Conservation (phyloP, 2,329 filamentous ascomycete genomes). For the Botryotinia globosa region DNA sequence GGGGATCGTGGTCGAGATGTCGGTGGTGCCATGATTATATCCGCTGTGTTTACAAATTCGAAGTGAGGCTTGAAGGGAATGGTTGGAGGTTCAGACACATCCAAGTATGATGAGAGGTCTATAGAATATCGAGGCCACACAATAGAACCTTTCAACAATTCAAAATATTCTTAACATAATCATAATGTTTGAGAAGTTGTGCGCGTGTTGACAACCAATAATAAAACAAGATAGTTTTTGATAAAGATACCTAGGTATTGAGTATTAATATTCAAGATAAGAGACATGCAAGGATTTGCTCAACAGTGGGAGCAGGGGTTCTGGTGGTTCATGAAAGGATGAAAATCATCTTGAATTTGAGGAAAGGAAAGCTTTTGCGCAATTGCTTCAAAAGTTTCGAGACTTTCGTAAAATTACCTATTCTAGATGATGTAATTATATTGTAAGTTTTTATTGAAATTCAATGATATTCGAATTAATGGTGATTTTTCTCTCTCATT, state of each 20-base stretch:
- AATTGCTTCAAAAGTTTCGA: not conserved
- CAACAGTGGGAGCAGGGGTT: not conserved
- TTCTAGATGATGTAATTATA: not conserved
- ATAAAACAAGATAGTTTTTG: not conserved
- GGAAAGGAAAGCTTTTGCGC: not conserved
- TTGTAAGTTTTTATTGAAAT: not conserved
- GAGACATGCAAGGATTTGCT: conserved; percentile 6
- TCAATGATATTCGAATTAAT: not conserved
- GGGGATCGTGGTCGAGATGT: conserved; percentile 45
- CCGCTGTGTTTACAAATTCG: conserved; percentile 24
- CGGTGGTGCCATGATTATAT: conserved; percentile 22
- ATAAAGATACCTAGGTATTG: conserved; percentile 3
- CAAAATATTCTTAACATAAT: not conserved
- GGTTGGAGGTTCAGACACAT: not conserved
- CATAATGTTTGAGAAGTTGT: not conserved
- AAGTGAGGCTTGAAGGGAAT: conserved; percentile 9
- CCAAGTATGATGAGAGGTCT: not conserved
- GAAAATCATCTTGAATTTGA: not conserved
- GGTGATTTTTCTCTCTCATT: not conserved
- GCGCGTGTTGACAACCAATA: conserved; percentile 6
- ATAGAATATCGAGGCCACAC: not conserved
- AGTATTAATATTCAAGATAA: conserved; percentile 12
- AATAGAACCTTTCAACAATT: not conserved
- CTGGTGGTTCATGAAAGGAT: not conserved
- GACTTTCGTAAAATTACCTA: not conserved